Percentiles rank a stretch among this genome's conserved stretches.
Conservation (phyloP, 371 early-diverging fungal species). For the Rhizopus delemar region DNA sequence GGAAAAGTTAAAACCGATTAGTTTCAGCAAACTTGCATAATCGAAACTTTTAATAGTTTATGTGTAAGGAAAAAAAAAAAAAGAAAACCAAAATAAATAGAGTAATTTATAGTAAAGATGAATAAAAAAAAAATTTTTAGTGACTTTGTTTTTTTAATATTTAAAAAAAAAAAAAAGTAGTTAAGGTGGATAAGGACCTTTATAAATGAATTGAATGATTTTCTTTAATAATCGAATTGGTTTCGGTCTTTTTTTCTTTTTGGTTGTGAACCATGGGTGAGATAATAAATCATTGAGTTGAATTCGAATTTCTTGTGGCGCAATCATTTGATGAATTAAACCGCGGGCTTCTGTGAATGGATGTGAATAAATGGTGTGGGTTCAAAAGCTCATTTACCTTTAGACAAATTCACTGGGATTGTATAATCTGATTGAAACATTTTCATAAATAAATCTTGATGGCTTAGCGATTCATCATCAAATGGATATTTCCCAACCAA, state of each 20-base stretch:
- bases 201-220: constrained; percentile 19
- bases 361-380: not conserved
- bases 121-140: constrained; percentile 10
- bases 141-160: constrained; percentile 16
- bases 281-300: constrained; percentile 41
- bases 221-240: constrained; percentile 13
- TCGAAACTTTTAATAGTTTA: constrained; percentile 19
- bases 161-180: no score
- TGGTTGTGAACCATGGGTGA: constrained; percentile 45
- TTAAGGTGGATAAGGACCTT: constrained; percentile 42
- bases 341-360: constrained; percentile 40
- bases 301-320: constrained; percentile 36
- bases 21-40: constrained; percentile 30
- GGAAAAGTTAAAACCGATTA: constrained; percentile 34
- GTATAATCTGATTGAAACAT: constrained; percentile 40
- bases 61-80: constrained; percentile 13
- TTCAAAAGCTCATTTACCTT: constrained; percentile 20
- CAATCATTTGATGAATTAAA: constrained; percentile 43
- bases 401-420: constrained; percentile 34
- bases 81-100: no score
- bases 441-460: constrained; percentile 33
- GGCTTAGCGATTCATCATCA: constrained; percentile 14
- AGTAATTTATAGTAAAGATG: constrained; percentile 1
- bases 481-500: constrained; percentile 46
- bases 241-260: constrained; percentile 10